Conservation (phyloP, 257 asterid species). For the Phtheirospermum japonicum region DNA sequence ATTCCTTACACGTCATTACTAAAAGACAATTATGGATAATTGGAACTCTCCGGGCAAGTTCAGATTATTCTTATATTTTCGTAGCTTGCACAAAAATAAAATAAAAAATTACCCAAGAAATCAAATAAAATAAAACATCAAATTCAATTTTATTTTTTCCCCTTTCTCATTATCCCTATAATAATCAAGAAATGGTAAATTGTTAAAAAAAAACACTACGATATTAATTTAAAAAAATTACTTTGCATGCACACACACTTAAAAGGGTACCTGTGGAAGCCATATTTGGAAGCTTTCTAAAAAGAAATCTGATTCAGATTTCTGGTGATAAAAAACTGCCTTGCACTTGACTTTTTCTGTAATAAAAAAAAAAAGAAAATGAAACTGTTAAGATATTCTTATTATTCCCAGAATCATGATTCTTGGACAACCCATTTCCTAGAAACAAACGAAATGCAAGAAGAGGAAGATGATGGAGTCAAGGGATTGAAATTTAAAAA, state of each 20-base stretch:
- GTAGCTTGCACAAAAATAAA: too few species aligned
- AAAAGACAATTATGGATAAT: too few species aligned
- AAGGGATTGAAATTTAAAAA: background rate
- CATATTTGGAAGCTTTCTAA: constrained; percentile 61
- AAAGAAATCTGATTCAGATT: constrained; percentile 83
- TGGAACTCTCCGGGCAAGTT: too few species aligned
- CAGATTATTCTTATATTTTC: too few species aligned
- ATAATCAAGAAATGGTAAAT: background rate
- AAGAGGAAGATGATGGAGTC: background rate
- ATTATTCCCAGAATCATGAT: constrained; percentile 22
- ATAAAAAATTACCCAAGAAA: too few species aligned
- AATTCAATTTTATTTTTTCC: background rate
- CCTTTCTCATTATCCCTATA: background rate
- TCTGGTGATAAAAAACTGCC: constrained; percentile 56
- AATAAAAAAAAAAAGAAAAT: constrained; percentile 12
- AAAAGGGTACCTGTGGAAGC: constrained; percentile 67
- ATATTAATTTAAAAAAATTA: too few species aligned
- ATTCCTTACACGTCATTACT: too few species aligned
- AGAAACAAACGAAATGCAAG: background rate
- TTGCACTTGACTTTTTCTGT: constrained; percentile 32
- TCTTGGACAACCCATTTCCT: constrained; percentile 38
- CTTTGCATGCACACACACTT: constrained; percentile 28
- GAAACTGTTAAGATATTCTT: background rate
- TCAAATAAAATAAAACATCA: background rate
- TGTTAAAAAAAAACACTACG: background rate